These are phyloP conservation scores for Gnaphalium uliginosum DNA, from an alignment of 129 eudicot genomes.

Conservation along the genomic window DNA sequence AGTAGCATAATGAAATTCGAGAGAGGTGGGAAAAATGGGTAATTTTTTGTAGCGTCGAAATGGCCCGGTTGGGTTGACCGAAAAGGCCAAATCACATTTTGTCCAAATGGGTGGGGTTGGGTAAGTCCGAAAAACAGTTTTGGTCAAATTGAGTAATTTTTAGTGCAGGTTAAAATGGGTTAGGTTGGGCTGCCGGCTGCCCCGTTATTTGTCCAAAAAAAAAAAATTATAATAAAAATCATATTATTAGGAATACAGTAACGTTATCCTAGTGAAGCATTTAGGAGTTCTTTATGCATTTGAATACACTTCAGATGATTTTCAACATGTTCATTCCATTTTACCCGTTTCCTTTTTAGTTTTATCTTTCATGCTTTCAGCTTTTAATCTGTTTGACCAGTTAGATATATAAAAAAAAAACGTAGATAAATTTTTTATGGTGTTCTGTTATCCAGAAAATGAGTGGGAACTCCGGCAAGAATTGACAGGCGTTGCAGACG, in stretches of 20 bases:
- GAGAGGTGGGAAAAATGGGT: not conserved
- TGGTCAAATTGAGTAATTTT: not conserved
- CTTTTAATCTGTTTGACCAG: not conserved
- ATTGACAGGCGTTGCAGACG: not conserved
- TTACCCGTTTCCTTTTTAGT: not conserved
- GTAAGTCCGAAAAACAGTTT: not conserved
- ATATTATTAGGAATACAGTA: not conserved
- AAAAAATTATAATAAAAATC: not conserved
- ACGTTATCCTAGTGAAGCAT: not conserved
- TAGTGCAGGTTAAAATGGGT: not conserved
- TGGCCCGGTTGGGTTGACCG: not conserved
- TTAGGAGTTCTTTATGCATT: not conserved
- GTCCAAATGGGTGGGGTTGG: not conserved
- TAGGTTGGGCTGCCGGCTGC: not conserved
- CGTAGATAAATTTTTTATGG: no score
- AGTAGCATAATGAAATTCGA: not conserved
- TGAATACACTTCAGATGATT: not conserved
- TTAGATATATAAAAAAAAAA: no score
- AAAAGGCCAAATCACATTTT: not conserved
- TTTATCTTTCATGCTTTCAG: not conserved
- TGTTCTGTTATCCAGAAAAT: no score
- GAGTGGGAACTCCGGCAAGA: constrained; percentile 3
- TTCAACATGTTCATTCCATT: not conserved
- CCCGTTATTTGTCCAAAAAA: not conserved
- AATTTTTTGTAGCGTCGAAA: not conserved